phyloP scores from a whole-genome alignment of 108 stramenopile species.

The Skeletonema marinoi region DNA sequence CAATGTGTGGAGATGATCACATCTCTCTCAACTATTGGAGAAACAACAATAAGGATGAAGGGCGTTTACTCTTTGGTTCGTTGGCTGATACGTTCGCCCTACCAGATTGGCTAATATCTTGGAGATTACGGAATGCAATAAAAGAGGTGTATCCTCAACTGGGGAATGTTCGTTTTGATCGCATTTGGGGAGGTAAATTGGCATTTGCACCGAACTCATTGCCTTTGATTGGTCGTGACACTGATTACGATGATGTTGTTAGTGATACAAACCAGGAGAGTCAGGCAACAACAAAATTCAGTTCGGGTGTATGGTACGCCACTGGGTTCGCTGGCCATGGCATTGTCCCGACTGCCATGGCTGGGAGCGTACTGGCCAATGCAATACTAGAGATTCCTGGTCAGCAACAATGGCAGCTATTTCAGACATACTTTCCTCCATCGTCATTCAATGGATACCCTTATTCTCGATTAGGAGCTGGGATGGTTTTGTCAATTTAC shows the following conservation, averaged over 20 bases:
- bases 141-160: conserved; percentile 41
- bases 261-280: neutral
- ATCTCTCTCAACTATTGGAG: conserved; percentile 45
- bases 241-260: conserved; percentile 29
- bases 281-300: neutral
- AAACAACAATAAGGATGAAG: conserved; percentile 15
- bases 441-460: conserved; percentile 41
- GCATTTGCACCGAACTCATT: conserved; percentile 30
- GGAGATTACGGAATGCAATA: conserved; percentile 31
- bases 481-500: conserved; percentile 26
- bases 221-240: conserved; percentile 40
- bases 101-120: conserved; percentile 21
- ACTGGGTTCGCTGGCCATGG: conserved; percentile 45
- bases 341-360: conserved; percentile 38
- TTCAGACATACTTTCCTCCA: conserved; percentile 43
- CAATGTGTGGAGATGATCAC: conserved; percentile 43
- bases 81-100: conserved; percentile 31
- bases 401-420: conserved; percentile 35
- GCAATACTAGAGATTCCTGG: conserved; percentile 37
- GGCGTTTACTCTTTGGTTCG: conserved; percentile 36
- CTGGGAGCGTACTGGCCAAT: conserved; percentile 43
- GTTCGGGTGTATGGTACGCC: conserved; percentile 36
- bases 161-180: conserved; percentile 23
- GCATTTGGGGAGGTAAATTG: conserved; percentile 41
- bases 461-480: conserved; percentile 27